A percentile compares a stretch with the other conserved stretches of the same genome.
phyloP scores from a whole-genome alignment of 2,329 filamentous ascomycete species.

The Ophiostoma montium region DNA sequence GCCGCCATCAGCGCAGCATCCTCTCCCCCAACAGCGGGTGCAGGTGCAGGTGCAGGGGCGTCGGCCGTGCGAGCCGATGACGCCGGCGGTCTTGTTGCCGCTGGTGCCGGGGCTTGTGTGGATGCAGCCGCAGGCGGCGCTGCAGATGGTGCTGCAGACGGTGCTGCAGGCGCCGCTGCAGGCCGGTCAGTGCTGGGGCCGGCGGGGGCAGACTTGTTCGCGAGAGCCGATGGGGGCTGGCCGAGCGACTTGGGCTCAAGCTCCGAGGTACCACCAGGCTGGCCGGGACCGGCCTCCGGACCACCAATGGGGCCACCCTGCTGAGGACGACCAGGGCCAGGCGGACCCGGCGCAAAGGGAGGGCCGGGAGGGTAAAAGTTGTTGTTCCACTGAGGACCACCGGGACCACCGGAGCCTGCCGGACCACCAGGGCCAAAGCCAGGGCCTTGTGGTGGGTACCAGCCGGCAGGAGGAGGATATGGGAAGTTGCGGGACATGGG shows the following conservation, averaged over 20 bases:
- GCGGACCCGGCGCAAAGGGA: constrained; percentile 12
- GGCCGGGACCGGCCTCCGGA: background rate
- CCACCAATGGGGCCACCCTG: background rate
- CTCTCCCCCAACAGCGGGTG: constrained; percentile 10
- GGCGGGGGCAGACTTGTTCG: constrained; percentile 23
- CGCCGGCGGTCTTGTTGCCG: background rate
- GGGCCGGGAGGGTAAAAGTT: constrained; percentile 47
- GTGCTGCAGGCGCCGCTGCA: background rate
- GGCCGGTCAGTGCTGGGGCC: constrained; percentile 16
- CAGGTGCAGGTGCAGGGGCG: background rate
- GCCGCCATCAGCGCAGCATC: constrained; percentile 44
- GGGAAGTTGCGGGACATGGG: constrained; percentile 35
- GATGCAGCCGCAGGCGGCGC: background rate
- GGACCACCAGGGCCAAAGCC: constrained; percentile 50
- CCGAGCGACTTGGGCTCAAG: constrained; percentile 41
- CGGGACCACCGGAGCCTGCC: background rate
- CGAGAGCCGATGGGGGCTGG: constrained; percentile 20
- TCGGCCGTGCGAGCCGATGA: background rate
- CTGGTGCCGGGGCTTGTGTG: background rate
- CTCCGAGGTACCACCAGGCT: constrained; percentile 26
- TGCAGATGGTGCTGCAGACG: background rate
- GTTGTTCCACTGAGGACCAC: constrained; percentile 36
- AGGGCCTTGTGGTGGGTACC: constrained; percentile 59
- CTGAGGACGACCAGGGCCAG: constrained; percentile 21
- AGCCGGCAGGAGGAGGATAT: constrained; percentile 63